These are phyloP conservation scores for Leishmania guyanensis DNA, from an alignment of 208 protist genomes.

Conservation along the genomic window DNA sequence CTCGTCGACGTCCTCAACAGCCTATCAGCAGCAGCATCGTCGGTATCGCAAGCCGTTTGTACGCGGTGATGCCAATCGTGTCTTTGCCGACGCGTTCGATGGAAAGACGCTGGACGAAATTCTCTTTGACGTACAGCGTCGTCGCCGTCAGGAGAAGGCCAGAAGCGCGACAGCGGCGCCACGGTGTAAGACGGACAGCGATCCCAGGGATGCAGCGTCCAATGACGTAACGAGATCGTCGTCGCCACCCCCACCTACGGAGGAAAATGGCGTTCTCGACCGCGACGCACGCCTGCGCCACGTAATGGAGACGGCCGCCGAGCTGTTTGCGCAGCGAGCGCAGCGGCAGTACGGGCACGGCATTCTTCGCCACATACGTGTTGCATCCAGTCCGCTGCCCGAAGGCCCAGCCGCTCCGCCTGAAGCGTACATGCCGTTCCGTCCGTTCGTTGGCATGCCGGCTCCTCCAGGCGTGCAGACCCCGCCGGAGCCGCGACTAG, in stretches of 20 bases:
- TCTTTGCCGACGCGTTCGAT: conserved; percentile 83
- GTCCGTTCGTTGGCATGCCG: conserved; percentile 57
- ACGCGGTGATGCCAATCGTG: conserved; percentile 80
- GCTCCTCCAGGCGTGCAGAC: conserved; percentile 65
- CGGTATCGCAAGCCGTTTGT: conserved; percentile 60
- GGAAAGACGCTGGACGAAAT: conserved; percentile 84
- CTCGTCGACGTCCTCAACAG: neutral
- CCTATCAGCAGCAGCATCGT: conserved; percentile 1
- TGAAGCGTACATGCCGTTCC: conserved; percentile 71
- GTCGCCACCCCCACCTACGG: neutral
- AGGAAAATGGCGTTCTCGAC: conserved; percentile 21
- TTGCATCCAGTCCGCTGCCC: conserved; percentile 4
- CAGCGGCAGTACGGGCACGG: conserved; percentile 64
- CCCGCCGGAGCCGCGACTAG: conserved; percentile 45
- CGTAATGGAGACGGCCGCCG: conserved; percentile 59
- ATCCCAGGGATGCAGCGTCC: neutral
- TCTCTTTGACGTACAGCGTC: conserved; percentile 72
- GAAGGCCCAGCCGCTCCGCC: conserved; percentile 38
- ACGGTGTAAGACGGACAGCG: neutral
- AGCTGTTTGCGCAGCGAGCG: conserved; percentile 48
- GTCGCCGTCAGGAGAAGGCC: conserved; percentile 33
- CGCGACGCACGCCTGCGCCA: conserved; percentile 63
- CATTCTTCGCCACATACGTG: conserved; percentile 49
- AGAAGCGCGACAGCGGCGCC: neutral
- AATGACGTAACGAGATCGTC: conserved; percentile 6